Evolutionary conservation across 2,329 filamentous ascomycete species (phyloP).

Genomic region (Ambrosiella cleistominuta): DNA sequence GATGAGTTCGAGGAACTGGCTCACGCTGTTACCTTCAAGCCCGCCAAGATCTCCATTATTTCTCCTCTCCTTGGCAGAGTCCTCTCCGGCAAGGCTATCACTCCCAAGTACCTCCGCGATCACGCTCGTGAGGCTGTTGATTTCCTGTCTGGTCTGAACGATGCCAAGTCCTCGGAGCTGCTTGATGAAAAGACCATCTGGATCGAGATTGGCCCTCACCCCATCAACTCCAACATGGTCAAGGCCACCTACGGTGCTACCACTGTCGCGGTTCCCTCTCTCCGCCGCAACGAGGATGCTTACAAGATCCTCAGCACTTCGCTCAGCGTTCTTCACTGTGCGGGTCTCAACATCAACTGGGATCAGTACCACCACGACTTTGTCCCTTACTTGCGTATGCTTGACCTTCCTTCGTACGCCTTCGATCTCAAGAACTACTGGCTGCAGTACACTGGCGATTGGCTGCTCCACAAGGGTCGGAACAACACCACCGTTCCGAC

Average conservation of each 20-base stretch:
- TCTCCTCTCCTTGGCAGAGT: slow-evolving; percentile 45
- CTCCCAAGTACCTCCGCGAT: slow-evolving; percentile 40
- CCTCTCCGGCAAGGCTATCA: slow-evolving; percentile 31
- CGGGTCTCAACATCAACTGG: slow-evolving; percentile 50
- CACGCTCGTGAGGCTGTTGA: slow-evolving; percentile 48
- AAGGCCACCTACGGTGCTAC: slow-evolving; percentile 39
- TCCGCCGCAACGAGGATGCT: slow-evolving; percentile 45
- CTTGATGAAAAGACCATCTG: slow-evolving; percentile 47
- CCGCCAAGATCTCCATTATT: slow-evolving; percentile 37
- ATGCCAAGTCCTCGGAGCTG: slow-evolving; percentile 34
- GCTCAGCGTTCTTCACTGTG: slow-evolving; percentile 38
- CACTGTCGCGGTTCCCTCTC: slow-evolving; percentile 36
- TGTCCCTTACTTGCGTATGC: slow-evolving; percentile 25
- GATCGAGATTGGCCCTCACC: slow-evolving; percentile 54
- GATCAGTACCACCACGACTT: slow-evolving; percentile 47
- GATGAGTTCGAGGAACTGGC: slow-evolving; percentile 37
- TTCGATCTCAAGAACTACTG: slow-evolving; percentile 61
- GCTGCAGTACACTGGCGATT: slow-evolving; percentile 49
- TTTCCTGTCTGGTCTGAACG: slow-evolving; percentile 41
- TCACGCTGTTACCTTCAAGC: slow-evolving; percentile 21
- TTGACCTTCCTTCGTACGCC: slow-evolving; percentile 49
- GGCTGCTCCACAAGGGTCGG: slow-evolving; percentile 54
- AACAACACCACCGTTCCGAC: slow-evolving; percentile 21
- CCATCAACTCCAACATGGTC: slow-evolving; percentile 48
- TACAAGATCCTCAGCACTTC: slow-evolving; percentile 46